Percentiles rank a stretch among this genome's conserved stretches.
Conservation (phyloP, 176 grass and related monocot species). For the Oryza meridionalis region DNA sequence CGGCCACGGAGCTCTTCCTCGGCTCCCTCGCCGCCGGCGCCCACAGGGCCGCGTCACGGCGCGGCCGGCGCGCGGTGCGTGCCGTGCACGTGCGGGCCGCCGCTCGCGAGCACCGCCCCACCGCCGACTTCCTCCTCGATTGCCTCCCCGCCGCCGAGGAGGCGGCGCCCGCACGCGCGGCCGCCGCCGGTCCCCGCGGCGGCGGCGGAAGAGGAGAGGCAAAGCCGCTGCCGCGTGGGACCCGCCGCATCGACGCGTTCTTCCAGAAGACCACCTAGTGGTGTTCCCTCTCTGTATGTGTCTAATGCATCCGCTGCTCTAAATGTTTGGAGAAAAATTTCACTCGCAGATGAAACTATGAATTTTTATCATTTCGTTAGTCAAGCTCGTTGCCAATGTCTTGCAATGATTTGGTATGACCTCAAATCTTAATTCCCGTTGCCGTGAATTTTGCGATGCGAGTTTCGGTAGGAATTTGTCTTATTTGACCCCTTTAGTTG, state of each 20-base stretch:
- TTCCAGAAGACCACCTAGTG: slow-evolving; percentile 66
- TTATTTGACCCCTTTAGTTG: neutral
- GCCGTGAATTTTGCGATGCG: neutral
- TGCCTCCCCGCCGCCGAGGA: slow-evolving; percentile 57
- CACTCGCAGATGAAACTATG: slow-evolving; percentile 31
- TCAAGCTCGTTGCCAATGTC: neutral
- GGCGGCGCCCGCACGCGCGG: slow-evolving; percentile 21
- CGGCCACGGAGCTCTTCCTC: slow-evolving; percentile 82
- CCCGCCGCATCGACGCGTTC: slow-evolving; percentile 80
- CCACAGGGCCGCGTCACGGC: slow-evolving; percentile 37
- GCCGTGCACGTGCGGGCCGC: slow-evolving; percentile 62
- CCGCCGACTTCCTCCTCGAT: slow-evolving; percentile 79
- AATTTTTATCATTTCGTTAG: slow-evolving; percentile 8
- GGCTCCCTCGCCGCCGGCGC: slow-evolving; percentile 57
- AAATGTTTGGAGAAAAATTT: slow-evolving; percentile 10
- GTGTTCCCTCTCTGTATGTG: neutral
- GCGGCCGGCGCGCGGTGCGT: slow-evolving; percentile 53
- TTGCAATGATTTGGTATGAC: slow-evolving; percentile 8
- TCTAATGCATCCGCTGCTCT: slow-evolving; percentile 6
- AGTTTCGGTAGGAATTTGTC: neutral
- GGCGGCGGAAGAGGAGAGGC: neutral
- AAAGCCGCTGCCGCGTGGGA: slow-evolving; percentile 69
- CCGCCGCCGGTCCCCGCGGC: neutral
- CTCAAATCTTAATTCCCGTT: neutral
- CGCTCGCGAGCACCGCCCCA: slow-evolving; percentile 62